Evolutionary conservation across 441 rosid species (phyloP), one percentile per base, ranked within the genome.

Genomic region (Lepidium campestre): DNA sequence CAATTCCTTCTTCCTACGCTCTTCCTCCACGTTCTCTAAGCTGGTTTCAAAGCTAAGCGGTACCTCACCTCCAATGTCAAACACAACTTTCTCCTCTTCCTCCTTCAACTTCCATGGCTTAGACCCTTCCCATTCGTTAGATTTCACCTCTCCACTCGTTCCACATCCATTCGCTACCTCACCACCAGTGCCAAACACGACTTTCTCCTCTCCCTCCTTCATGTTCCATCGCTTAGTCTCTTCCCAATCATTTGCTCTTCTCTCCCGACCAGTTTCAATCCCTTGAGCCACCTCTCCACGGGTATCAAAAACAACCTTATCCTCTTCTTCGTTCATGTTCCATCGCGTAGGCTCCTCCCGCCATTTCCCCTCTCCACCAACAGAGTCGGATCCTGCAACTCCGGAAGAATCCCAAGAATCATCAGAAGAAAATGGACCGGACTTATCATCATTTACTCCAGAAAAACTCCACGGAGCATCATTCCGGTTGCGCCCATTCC

Each of bases 101-200:
- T 79, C 89, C 18, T 57, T 76, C 54, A 91, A 73, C 54, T 50
- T 81, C 97, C 92, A 89, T 27, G 81, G 69, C 76, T 78, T 72
- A 32, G 72, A 46, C 10, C 19, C 81, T 25, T 74, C 84, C 41
- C 54, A 65, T 9, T 35, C 77, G 58, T 17, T 60, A 7, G 63
- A 37, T 8, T 40, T 49, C 56, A 40, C 48, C 3, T 65, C 70
- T 25, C 67, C 74, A 0, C 44, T 31, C 0, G 18, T 6, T 49
- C 44, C 44, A 53, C 34, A 15, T 9, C 60, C 49, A 37, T 1
- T 23, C 11, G 6, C 32, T 29, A 35, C 65, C 56, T 23, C 58
- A 20, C 64, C 81, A 62, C 71, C 81, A 1, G 76, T 14, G 55
- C 77, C 83, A 42, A 91, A 87, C 66, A 82, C 68, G 9, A 19